These are phyloP conservation scores for Pestalotiopsis sp. DNA, from an alignment of 2,329 filamentous ascomycete species.

Conservation along the genomic window DNA sequence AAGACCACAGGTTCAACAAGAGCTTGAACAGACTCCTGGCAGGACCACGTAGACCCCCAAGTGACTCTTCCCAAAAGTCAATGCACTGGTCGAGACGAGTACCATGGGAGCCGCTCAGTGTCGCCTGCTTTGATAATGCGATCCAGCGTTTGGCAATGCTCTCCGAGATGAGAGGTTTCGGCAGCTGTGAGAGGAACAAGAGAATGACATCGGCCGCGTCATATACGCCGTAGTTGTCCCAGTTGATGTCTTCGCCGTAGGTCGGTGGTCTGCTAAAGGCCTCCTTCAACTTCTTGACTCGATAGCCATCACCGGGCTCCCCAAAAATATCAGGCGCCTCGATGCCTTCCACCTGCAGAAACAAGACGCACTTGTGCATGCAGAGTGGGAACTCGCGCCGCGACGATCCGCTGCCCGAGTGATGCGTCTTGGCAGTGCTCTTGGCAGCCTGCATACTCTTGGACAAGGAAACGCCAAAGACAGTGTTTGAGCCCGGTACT, in stretches of 20 bases:
- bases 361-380: conserved; percentile 40
- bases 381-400: conserved; percentile 43
- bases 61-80: conserved; percentile 49
- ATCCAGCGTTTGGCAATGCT: conserved; percentile 41
- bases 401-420: conserved; percentile 35
- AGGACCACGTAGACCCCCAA: conserved; percentile 39
- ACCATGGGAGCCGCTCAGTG: conserved; percentile 32
- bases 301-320: conserved; percentile 31
- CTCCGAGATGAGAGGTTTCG: conserved; percentile 40
- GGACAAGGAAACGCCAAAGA: conserved; percentile 42
- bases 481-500: conserved; percentile 25
- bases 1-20: conserved; percentile 45
- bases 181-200: conserved; percentile 39
- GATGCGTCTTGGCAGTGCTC: conserved; percentile 39
- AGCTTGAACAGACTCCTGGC: conserved; percentile 41
- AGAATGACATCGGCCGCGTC: conserved; percentile 44
- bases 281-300: conserved; percentile 37
- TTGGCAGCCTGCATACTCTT: conserved; percentile 42
- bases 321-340: conserved; percentile 40
- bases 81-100: conserved; percentile 42
- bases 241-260: conserved; percentile 41
- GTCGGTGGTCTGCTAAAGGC: conserved; percentile 35
- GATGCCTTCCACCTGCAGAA: conserved; percentile 36
- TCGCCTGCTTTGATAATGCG: conserved; percentile 40
- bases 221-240: conserved; percentile 37